These are phyloP conservation scores for Saitozyma sp. DNA, from an alignment of 768 basidiomycete species.

Conservation along the genomic window DNA sequence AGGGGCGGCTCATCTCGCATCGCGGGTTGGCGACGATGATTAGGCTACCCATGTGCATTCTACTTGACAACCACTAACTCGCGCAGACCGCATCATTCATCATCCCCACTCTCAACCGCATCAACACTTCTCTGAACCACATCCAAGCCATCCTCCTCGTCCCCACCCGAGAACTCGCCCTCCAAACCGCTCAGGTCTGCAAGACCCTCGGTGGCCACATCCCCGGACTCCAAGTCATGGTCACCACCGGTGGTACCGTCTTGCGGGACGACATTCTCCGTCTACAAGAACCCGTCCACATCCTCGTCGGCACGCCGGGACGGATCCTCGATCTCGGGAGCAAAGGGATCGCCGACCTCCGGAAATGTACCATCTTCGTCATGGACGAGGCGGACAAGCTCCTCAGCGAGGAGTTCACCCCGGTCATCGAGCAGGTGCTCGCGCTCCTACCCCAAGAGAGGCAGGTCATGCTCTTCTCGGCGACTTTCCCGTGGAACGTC, in stretches of 20 bases:
- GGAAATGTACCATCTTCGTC: constrained; percentile 91
- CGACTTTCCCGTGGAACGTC: constrained; percentile 98
- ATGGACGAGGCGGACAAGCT: constrained; percentile 99
- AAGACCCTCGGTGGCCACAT: constrained; percentile 96
- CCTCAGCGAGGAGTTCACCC: constrained; percentile 93
- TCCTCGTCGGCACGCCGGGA: constrained; percentile 95
- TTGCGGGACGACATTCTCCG: constrained; percentile 97
- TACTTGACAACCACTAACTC: not conserved
- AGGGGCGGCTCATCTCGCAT: too few relatives aligned
- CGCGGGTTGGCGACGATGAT: not conserved
- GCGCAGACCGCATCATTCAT: constrained; percentile 95
- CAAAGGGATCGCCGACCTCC: constrained; percentile 89
- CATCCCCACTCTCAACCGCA: constrained; percentile 91
- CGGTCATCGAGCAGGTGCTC: constrained; percentile 95
- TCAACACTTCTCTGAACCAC: constrained; percentile 78
- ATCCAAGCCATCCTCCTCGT: constrained; percentile 96
- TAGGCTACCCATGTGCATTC: not conserved
- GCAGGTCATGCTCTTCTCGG: constrained; percentile 99
- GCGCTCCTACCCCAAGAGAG: constrained; percentile 76
- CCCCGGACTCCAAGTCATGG: constrained; percentile 88
- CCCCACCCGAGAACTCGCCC: constrained; percentile 95
- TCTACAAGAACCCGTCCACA: constrained; percentile 82
- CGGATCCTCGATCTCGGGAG: constrained; percentile 91
- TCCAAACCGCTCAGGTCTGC: constrained; percentile 98
- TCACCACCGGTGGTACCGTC: constrained; percentile 96